Evolutionary conservation across 2,329 filamentous ascomycete species (phyloP).

Genomic region (Calonectria multiphialidica): DNA sequence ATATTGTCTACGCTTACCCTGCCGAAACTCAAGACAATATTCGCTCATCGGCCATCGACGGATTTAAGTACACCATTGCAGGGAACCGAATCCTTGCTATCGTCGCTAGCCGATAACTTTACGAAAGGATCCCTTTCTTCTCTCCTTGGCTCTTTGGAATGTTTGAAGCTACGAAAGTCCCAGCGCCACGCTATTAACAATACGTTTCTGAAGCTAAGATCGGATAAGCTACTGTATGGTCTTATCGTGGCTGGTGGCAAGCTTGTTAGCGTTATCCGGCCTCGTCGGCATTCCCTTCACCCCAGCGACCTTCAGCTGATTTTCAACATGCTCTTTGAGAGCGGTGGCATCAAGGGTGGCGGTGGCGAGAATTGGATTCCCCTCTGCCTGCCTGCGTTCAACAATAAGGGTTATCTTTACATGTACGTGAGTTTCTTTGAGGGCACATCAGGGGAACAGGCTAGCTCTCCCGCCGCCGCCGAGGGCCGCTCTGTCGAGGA

Average conservation of each 20-base stretch:
- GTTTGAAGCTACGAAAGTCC: slow-evolving; percentile 89
- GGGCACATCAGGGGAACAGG: slow-evolving; percentile 57
- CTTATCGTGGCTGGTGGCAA: slow-evolving; percentile 92
- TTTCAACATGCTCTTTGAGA: slow-evolving; percentile 99
- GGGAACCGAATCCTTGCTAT: slow-evolving; percentile 91
- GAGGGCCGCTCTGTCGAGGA: slow-evolving; percentile 77
- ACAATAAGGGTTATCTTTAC: slow-evolving; percentile 95
- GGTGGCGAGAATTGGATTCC: slow-evolving; percentile 98
- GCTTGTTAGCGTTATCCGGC: slow-evolving; percentile 93
- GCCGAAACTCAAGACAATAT: slow-evolving; percentile 87
- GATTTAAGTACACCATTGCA: slow-evolving; percentile 91
- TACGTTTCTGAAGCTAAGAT: slow-evolving; percentile 82
- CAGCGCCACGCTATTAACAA: slow-evolving; percentile 90
- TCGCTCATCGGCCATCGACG: slow-evolving; percentile 90
- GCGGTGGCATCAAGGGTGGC: slow-evolving; percentile 88
- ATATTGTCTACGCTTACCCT: slow-evolving; percentile 95
- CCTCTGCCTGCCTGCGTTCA: slow-evolving; percentile 94
- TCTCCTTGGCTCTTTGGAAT: slow-evolving; percentile 90
- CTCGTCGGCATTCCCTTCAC: slow-evolving; percentile 94
- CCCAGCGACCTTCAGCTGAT: slow-evolving; percentile 96
- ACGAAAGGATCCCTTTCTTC: slow-evolving; percentile 92
- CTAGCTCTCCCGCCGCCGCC: slow-evolving; percentile 64
- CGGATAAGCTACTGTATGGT: slow-evolving; percentile 87
- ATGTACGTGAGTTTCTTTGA: slow-evolving; percentile 99
- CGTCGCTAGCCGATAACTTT: slow-evolving; percentile 93